Evolutionary conservation across 305 asterid species (phyloP).

Genomic region (Fraxinus nigra): DNA sequence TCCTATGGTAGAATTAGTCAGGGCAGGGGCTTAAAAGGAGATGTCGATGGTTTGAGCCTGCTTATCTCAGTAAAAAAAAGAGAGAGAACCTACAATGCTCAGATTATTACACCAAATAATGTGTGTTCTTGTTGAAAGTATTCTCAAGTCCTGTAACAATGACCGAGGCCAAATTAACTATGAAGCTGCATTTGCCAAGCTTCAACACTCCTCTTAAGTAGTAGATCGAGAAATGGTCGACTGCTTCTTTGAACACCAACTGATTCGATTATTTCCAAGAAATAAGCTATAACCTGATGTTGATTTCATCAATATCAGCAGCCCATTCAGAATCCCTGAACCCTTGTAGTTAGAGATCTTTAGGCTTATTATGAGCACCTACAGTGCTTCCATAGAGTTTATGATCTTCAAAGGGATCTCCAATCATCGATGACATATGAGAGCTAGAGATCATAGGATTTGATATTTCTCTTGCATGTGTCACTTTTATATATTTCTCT

Average conservation of each 20-base stretch:
- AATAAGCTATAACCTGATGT: not conserved
- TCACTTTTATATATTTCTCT: not conserved
- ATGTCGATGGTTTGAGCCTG: not conserved
- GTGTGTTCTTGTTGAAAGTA: not conserved
- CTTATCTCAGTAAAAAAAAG: not conserved
- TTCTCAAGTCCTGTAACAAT: not conserved
- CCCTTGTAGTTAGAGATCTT: not conserved
- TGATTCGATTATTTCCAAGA: not conserved
- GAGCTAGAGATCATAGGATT: not conserved
- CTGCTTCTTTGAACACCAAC: not conserved
- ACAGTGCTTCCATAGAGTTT: not conserved
- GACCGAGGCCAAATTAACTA: not conserved
- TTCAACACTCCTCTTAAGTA: not conserved
- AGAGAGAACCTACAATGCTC: too few relatives aligned
- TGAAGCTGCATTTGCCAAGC: not conserved
- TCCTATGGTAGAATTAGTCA: not conserved
- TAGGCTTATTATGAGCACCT: not conserved
- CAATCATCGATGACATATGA: not conserved
- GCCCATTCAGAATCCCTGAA: not conserved
- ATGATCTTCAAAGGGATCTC: not conserved
- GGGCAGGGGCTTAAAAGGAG: not conserved
- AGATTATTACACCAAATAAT: not conserved
- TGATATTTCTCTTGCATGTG: not conserved
- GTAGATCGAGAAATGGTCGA: not conserved
- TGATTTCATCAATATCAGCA: not conserved